phyloP scores from a whole-genome alignment of 2,329 filamentous ascomycete species.

The Pseudocercospora macadamiae region DNA sequence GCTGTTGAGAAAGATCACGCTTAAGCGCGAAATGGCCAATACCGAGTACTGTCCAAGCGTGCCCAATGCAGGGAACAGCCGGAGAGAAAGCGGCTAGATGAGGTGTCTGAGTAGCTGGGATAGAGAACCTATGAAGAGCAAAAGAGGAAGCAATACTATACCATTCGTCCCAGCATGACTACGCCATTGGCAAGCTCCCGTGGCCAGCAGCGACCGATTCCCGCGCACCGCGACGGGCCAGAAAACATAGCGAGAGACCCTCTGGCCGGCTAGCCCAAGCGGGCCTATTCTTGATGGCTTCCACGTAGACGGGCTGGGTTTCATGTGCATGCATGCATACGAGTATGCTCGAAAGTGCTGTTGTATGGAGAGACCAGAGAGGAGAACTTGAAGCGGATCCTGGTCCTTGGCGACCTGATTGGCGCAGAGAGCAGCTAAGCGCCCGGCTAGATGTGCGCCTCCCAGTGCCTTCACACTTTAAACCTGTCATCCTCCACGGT shows the following conservation, averaged over 20 bases:
- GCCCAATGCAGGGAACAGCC: slow-evolving; percentile 17
- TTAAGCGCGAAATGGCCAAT: background rate
- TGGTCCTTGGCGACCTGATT: no score
- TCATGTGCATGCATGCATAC: slow-evolving; percentile 29
- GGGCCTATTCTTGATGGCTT: slow-evolving; percentile 28
- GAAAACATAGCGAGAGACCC: no score
- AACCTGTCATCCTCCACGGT: slow-evolving; percentile 9
- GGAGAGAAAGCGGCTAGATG: slow-evolving; percentile 33
- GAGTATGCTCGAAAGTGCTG: slow-evolving; percentile 17
- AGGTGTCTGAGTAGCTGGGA: slow-evolving; percentile 34
- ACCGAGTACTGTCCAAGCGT: slow-evolving; percentile 18
- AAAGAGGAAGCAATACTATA: slow-evolving; percentile 20
- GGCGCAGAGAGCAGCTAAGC: slow-evolving; percentile 7
- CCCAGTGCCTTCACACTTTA: slow-evolving; percentile 10
- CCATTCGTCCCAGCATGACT: slow-evolving; percentile 33
- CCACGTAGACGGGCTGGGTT: slow-evolving; percentile 30
- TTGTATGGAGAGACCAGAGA: slow-evolving; percentile 22
- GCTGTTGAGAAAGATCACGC: slow-evolving; percentile 20
- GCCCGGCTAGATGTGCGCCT: no score
- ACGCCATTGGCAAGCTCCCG: slow-evolving; percentile 26
- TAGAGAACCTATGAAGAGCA: slow-evolving; percentile 33
- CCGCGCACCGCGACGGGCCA: slow-evolving; percentile 21
- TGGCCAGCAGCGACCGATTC: no score
- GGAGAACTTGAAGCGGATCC: no score
- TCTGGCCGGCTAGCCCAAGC: slow-evolving; percentile 18